Evolutionary conservation across 192 early-diverging fungal species (phyloP), one percentile per base, ranked within the genome.

Genomic region (Podila epicladia): DNA sequence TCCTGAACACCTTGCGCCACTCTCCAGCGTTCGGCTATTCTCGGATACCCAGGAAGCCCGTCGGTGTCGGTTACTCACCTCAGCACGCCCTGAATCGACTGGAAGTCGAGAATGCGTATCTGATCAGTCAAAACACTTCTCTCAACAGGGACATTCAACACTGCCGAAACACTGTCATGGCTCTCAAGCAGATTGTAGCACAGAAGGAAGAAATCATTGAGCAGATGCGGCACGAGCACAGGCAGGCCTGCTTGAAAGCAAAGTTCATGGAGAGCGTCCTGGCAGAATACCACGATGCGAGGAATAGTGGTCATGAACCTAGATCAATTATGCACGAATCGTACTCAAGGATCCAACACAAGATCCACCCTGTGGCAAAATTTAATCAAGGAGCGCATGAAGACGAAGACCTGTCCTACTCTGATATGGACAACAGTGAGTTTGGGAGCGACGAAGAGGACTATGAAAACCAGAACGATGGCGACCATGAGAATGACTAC

Each of bases 21-120:
- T 45, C 41, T 45, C 15, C 41, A 45, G 41, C 13, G 8, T 45
- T 15, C 41, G 41, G 41, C 13, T 45, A 45, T 45, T 45, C 41
- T 45, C 41, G 41, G 41, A 45, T 45, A 45, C 41, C 41, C 1
- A 45, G 41, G 17, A 45, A 45, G 41, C 41, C 41, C 41, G 15
- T 45, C 41, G 41, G 41, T 4, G 41, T 20, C 48, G 45, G 15
- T 28, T 62, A n/a, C 69, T 50, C 13, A 17, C 67, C 0, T 1
- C 41, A 45, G 41, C 78, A 69, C 50, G 53, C 67, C 1, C 20
- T 82, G 11, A 82, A 74, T 62, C 72, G 66, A 1, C 67, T 82
- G 5, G 72, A 74, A 35, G 64, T 82, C 8, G 78, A 82, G 35
- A 82, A 82, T 51, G 66, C 78, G 2, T 82, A 50, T 20, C 60